phyloP scores from a whole-genome alignment of 805 yeast species.

The Saturnispora zaruensis region DNA sequence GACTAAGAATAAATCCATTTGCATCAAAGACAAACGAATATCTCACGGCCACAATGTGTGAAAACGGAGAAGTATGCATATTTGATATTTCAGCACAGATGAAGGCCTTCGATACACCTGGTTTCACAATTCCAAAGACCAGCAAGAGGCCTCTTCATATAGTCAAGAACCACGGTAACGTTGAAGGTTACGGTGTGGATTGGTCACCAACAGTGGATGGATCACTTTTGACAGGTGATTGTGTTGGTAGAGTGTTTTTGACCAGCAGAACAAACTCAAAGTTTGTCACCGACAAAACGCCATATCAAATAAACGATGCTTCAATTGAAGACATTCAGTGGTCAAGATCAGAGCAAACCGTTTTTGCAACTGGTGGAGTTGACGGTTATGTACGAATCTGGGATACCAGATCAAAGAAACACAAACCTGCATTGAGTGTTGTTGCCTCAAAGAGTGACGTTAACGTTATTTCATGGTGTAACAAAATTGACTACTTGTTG shows the following conservation, averaged over 20 bases:
- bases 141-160: conserved; percentile 78
- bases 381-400: conserved; percentile 91
- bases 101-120: conserved; percentile 83
- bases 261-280: conserved; percentile 68
- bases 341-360: conserved; percentile 87
- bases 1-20: conserved; percentile 78
- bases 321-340: conserved; percentile 97
- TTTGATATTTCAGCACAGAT: conserved; percentile 75
- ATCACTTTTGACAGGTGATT: conserved; percentile 78
- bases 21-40: conserved; percentile 59
- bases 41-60: conserved; percentile 80
- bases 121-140: conserved; percentile 67
- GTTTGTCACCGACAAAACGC: conserved; percentile 82
- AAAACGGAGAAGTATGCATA: conserved; percentile 80
- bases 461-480: conserved; percentile 94
- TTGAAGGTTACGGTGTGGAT: conserved; percentile 96
- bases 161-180: conserved; percentile 76
- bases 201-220: conserved; percentile 92
- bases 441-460: conserved; percentile 76
- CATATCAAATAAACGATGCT: conserved; percentile 59
- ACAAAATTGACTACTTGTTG: conserved; percentile 72
- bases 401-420: conserved; percentile 93
- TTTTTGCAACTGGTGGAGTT: conserved; percentile 88
- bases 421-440: conserved; percentile 81
- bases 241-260: conserved; percentile 71